Conservation (phyloP, 345 rosid species). For the Citrus maxima region DNA sequence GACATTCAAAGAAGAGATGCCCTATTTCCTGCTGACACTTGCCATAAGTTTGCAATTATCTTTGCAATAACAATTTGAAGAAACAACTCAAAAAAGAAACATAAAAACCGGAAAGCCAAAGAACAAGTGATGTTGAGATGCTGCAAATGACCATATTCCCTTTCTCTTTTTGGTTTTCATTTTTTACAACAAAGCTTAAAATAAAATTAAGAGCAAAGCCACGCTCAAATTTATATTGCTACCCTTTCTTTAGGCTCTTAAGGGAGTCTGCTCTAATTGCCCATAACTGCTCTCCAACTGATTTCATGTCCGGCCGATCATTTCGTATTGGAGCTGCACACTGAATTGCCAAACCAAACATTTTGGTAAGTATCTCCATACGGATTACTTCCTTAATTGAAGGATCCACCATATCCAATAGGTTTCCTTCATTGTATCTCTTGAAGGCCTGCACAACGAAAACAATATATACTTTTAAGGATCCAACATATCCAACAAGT, state of each 20-base stretch:
- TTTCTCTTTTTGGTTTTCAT: neutral
- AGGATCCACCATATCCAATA: slow-evolving; percentile 60
- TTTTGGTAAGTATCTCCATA: slow-evolving; percentile 45
- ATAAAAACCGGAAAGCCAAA: neutral
- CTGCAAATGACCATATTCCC: neutral
- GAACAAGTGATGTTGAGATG: too few species aligned
- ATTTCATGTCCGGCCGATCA: slow-evolving; percentile 86
- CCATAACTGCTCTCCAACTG: slow-evolving; percentile 85
- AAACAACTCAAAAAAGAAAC: neutral
- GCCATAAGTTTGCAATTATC: neutral
- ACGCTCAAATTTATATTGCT: neutral
- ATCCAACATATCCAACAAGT: neutral
- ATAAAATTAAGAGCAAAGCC: neutral
- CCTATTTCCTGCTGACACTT: neutral
- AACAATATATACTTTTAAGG: neutral
- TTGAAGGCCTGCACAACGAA: slow-evolving; percentile 60
- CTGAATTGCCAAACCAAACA: slow-evolving; percentile 72
- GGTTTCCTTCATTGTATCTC: slow-evolving; percentile 59
- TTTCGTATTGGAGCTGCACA: slow-evolving; percentile 79
- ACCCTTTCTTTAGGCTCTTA: slow-evolving; percentile 34
- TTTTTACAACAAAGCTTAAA: neutral
- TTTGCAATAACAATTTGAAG: neutral
- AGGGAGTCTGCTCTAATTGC: slow-evolving; percentile 75
- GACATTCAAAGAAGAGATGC: neutral
- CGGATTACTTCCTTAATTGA: slow-evolving; percentile 51